These are phyloP conservation scores for Choanephora cucurbitarum DNA, from an alignment of 371 early-diverging fungal genomes.

Conservation along the genomic window DNA sequence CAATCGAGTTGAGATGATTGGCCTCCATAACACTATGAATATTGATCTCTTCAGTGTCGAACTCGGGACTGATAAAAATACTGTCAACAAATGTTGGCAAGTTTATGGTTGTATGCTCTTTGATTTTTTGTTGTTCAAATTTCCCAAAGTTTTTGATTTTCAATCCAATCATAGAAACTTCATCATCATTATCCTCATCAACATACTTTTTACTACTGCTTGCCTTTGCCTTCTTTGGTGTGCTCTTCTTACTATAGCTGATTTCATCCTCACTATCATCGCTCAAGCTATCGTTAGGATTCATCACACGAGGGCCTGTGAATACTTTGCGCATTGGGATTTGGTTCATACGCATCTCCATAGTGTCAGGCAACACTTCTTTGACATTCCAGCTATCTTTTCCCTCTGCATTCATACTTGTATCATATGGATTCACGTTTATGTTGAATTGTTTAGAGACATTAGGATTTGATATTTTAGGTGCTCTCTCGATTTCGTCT, in stretches of 20 bases:
- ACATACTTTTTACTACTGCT: neutral
- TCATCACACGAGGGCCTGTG: slow-evolving; percentile 26
- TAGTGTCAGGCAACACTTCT: slow-evolving; percentile 30
- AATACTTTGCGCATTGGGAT: slow-evolving; percentile 21
- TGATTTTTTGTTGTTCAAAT: neutral
- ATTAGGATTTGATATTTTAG: neutral
- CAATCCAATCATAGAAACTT: neutral
- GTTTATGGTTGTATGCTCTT: neutral
- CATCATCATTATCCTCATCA: neutral
- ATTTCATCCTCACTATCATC: slow-evolving; percentile 12
- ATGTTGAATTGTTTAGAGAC: slow-evolving; percentile 7
- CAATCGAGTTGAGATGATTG: slow-evolving; percentile 17
- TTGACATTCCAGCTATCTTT: slow-evolving; percentile 21
- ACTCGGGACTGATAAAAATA: neutral
- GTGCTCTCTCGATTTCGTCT: neutral
- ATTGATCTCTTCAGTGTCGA: neutral
- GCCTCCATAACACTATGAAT: slow-evolving; percentile 12
- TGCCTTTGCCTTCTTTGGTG: neutral
- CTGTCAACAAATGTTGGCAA: slow-evolving; percentile 10
- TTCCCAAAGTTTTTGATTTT: neutral
- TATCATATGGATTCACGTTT: neutral
- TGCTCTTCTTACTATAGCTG: neutral
- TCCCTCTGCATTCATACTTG: neutral
- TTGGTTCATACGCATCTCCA: slow-evolving; percentile 36
- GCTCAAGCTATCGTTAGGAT: slow-evolving; percentile 13